Evolutionary conservation across 192 early-diverging fungal species (phyloP), one percentile per base, ranked within the genome.

Genomic region (Coemansia furcata): DNA sequence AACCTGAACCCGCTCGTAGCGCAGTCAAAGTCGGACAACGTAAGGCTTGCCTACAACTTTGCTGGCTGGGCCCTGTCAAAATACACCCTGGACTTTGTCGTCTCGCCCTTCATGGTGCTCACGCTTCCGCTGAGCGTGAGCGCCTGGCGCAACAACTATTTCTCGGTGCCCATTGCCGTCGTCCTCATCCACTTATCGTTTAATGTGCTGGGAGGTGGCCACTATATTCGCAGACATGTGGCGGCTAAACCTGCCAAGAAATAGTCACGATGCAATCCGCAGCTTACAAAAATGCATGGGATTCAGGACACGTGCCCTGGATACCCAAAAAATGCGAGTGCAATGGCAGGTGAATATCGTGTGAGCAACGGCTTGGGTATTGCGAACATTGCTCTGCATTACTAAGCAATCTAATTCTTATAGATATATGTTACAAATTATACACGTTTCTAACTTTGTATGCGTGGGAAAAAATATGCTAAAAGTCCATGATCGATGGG

Each of bases 81-180:
- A 66, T 67, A 82, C 36, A 74, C 83, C 4, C 82, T 96, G 42
- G 89, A 93, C 77, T 91, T 89, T 71, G 38, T 86, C 7, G 86
- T 84, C 29, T 82, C 87, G 40, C 86, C 92, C 9, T 96, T 94
- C 66, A 79, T 92, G 71, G 60, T 92, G 32, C 80, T 92, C 26
- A 66, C 83, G 0, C 73, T 90, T 33, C 62, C 62, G 19, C 68
- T 82, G 37, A 88, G 88, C 42, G 49, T 92, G 33, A 37, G 52
- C 26, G 77, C 87, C 21, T 93, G 91, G 92, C 73, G 73, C 26
- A 66, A 76, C 37, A 78, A 86, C n/a, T 87, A 86, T 38, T 93
- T 86, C 73, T 75, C 78, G 2, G 79, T 84, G 17, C 90, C 90
- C 42, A 40, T 94, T 12, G 86, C 68, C 33, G 70, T 90, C 1